Conservation (phyloP, 768 basidiomycete species). For the Daedaleopsis sinensis region DNA sequence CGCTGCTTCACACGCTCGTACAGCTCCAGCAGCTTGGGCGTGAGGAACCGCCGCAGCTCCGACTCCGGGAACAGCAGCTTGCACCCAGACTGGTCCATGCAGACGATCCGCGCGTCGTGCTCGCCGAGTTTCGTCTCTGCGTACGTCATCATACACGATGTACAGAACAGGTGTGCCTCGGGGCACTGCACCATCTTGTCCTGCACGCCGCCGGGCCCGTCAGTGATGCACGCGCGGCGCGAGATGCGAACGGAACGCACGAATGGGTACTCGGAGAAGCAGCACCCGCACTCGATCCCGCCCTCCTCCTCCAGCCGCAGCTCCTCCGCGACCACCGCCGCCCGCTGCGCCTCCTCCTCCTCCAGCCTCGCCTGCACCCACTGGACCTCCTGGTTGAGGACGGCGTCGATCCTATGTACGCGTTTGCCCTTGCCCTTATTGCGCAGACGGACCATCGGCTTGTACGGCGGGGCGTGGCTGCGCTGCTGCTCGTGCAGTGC, state of each 20-base stretch:
- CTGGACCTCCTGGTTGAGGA: conserved; percentile 45
- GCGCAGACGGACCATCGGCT: conserved; percentile 35
- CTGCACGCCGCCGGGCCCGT: conserved; percentile 40
- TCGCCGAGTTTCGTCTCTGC: conserved; percentile 67
- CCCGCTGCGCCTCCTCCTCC: conserved; percentile 31
- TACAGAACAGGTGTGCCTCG: conserved; percentile 88
- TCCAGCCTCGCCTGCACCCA: conserved; percentile 49
- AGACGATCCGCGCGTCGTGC: conserved; percentile 65
- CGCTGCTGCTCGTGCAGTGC: conserved; percentile 45
- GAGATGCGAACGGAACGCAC: conserved; percentile 45
- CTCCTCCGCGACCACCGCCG: conserved; percentile 36
- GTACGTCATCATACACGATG: conserved; percentile 67
- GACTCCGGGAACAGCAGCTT: conserved; percentile 65
- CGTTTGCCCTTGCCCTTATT: conserved; percentile 43
- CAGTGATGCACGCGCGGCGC: not conserved
- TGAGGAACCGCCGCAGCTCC: conserved; percentile 70
- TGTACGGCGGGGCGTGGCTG: conserved; percentile 37
- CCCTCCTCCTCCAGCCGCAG: conserved; percentile 47
- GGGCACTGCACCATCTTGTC: conserved; percentile 87
- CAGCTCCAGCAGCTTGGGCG: conserved; percentile 64
- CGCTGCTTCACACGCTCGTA: conserved; percentile 77
- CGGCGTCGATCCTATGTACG: conserved; percentile 39
- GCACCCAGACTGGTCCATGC: conserved; percentile 83
- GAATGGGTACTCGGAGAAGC: conserved; percentile 73
- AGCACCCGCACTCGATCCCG: conserved; percentile 88